Base-by-base conservation (phyloP, 2,329 filamentous ascomycete genomes). In the Amphichorda felina region DNA sequence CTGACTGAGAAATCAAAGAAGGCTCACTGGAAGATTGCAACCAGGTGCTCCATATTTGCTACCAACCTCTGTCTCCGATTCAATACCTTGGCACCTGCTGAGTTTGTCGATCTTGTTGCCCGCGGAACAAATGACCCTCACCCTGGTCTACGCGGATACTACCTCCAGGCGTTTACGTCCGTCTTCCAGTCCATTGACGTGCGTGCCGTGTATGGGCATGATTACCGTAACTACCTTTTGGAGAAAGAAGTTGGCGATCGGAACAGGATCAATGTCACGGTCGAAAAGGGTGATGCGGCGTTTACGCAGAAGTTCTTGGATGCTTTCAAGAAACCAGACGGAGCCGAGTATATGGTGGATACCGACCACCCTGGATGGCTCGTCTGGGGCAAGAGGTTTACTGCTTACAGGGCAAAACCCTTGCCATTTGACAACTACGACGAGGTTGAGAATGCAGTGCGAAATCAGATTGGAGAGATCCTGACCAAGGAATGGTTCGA, bases 1-100 rank as follows among this genome's bases (percentile, higher is more conserved):
- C 67, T 98, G 22, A 81, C 88, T 4, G 74, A 82, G 40, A 63
- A 81, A 40, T 83, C 86, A 2, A 79, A 76, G 47, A 74, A 74
- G 3, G 85, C 87, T 1, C 93, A 98, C 52, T 98, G 91, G 91
- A 96, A 94, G 64, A 88, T 94, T 47, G 89, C 89, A 5, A 86
- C 79, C 34, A 73, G 89, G 19, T 94, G 88, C 38, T 83, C 84
- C 8, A 82, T 93, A 25, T 91, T 98, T 53, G 84, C 94, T 4
- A 77, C 89, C 38, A 94, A 91, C 40, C 70, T 95, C 42, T 89
- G 86, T 38, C 74, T 95, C 42, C 79, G 91, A n/a, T 94, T 96
- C 48, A 82, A 95, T 44, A 82, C 76, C 14, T 74, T 98, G 41
- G 86, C 86, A 5, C 84, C 85, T 2, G 68, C 81, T 14, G 75